Conservation (phyloP, 352 stramenopile genomes). For the Pythium monospermum region DNA sequence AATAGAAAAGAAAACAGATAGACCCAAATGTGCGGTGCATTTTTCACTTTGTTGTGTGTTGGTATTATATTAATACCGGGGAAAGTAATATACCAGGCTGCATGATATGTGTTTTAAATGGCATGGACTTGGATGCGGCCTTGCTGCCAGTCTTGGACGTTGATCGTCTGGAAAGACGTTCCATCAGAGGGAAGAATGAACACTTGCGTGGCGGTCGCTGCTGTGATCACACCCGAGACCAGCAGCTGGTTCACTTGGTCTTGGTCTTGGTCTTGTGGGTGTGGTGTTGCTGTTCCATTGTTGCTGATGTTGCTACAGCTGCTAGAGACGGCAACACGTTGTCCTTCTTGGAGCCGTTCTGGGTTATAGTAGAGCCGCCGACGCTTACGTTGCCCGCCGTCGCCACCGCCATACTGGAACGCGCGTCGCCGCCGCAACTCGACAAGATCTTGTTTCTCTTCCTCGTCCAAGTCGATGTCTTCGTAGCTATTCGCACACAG, state of each 20-base stretch:
- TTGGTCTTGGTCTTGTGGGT: not conserved
- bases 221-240: slow-evolving; percentile 43
- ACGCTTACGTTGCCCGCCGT: slow-evolving; percentile 7
- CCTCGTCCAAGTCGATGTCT: slow-evolving; percentile 16
- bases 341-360: slow-evolving; percentile 50
- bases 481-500: slow-evolving; percentile 1
- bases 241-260: slow-evolving; percentile 13
- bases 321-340: slow-evolving; percentile 38
- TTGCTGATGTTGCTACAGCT: slow-evolving; percentile 1
- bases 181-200: slow-evolving; percentile 37
- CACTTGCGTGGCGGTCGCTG: slow-evolving; percentile 35
- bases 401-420: not conserved
- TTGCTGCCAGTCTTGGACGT: slow-evolving; percentile 38
- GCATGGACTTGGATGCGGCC: slow-evolving; percentile 26
- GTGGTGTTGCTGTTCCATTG: not conserved
- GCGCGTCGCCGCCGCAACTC: not conserved
- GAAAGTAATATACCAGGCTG: too few species aligned
- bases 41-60: too few species aligned
- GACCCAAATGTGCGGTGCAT: too few species aligned
- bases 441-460: slow-evolving; percentile 10
- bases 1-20: too few species aligned
- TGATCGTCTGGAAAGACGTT: slow-evolving; percentile 36
- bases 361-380: slow-evolving; percentile 40
- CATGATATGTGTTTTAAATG: slow-evolving; percentile 2
- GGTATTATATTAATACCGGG: too few species aligned